Evolutionary conservation across 108 stramenopile species (phyloP), one percentile per base, ranked within the genome.

Genomic region (Cyclostephanos tholiformis): DNA sequence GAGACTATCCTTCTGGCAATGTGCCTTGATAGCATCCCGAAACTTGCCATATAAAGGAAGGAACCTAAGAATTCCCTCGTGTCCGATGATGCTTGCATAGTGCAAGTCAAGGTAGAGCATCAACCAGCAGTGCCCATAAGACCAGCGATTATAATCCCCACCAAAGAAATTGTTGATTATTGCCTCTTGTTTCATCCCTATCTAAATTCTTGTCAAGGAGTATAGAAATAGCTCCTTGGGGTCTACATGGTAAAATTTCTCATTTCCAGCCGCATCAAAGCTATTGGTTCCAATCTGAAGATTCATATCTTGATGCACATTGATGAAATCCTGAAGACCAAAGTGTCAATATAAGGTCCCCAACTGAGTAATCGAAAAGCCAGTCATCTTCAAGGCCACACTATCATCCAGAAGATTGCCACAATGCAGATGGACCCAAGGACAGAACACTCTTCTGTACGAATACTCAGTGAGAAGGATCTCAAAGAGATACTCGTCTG

Each of bases 61-160:
- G 48, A 48, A 49, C 25, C 46, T 4, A 11, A 49, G 44, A 20
- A 65, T 22, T 2, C 65, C 65, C 12, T 46, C 35, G 65, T 65
- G 46, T 6, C 65, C 65, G 25, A 65, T 43, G 27, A 65, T 44
- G 26, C 12, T 49, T 22, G 20, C 2, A n/a, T 65, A 65, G 44
- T 22, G 19, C 17, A 48, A 3, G 23, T 65, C 65, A 3, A 65
- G 19, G 25, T 65, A 65, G 11, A 19, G n/a, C 23, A 65, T 43
- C 1, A 49, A 22, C 65, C 65, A 65, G n/a, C 25, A 46, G 43
- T 50, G 51, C 10, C 48, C 65, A 16, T 50, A 6, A n/a, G n/a
- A n/a, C n/a, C n/a, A n/a, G n/a, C 65, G 19, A 49, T 3, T 27
- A 4, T 49, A 36, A 36, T 66, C 17, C 16, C 65, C 65, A 29